Conservation (phyloP, 148 eudicot genomes). For the Rhododendron simsii region DNA sequence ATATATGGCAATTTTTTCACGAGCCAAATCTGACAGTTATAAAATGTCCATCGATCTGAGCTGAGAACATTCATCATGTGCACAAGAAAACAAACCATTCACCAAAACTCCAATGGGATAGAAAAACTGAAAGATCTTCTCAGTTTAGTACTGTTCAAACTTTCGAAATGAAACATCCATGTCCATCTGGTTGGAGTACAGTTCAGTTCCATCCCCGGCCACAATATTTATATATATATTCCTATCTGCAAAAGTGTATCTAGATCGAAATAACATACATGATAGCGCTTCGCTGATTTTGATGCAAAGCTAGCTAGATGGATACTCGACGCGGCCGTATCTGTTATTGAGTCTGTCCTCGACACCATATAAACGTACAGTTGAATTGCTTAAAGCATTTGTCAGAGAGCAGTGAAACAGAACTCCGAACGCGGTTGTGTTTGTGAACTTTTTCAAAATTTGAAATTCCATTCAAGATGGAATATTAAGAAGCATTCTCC, state of each 20-base stretch:
- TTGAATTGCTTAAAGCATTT: background rate
- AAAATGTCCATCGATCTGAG: background rate
- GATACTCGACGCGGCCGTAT: too few species aligned
- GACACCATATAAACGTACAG: too few species aligned
- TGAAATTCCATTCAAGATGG: too few species aligned
- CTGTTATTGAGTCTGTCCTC: too few species aligned
- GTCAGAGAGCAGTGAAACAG: background rate
- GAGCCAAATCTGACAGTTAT: background rate
- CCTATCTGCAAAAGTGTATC: background rate
- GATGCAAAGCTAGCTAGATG: background rate
- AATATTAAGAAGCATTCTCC: background rate
- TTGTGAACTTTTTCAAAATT: too few species aligned
- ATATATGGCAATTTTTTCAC: background rate
- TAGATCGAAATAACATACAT: background rate
- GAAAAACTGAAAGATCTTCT: background rate
- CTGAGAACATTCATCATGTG: conserved; percentile 6
- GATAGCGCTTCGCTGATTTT: background rate
- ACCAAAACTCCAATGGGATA: background rate
- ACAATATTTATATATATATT: too few species aligned
- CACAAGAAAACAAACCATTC: background rate
- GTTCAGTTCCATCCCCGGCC: background rate
- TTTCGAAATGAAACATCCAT: background rate
- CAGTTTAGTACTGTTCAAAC: background rate
- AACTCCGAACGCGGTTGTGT: background rate
- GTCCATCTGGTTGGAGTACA: background rate